phyloP scores from a whole-genome alignment of 192 early-diverging fungal genomes.

The Haplosporangium gracile region DNA sequence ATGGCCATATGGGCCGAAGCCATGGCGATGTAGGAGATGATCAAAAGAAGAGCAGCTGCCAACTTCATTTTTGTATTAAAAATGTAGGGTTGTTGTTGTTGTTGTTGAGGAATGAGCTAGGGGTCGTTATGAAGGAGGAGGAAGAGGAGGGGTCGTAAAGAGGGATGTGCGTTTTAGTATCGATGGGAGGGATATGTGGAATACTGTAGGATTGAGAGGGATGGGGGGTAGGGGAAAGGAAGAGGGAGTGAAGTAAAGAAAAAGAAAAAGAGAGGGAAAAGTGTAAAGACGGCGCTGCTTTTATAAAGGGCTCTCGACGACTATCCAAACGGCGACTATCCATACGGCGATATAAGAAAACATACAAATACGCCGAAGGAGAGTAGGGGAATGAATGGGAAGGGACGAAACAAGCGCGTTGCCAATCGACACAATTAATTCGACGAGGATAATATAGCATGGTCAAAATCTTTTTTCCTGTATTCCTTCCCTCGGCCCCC shows the following conservation, averaged over 20 bases:
- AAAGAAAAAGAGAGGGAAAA: neutral
- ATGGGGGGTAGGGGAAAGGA: neutral
- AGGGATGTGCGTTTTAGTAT: neutral
- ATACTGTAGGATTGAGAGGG: neutral
- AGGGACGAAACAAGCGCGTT: neutral
- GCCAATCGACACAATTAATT: neutral
- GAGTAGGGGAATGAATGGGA: neutral
- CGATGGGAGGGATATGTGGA: neutral
- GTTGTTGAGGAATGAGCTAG: neutral
- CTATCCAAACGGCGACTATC: neutral
- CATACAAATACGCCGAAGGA: neutral
- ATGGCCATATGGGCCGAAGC: constrained; percentile 50
- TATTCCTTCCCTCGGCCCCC: neutral
- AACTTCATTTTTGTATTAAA: constrained; percentile 43
- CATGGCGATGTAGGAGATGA: constrained; percentile 36
- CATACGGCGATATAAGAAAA: neutral
- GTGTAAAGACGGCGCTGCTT: neutral
- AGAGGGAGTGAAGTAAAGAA: neutral
- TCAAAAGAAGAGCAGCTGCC: constrained; percentile 25
- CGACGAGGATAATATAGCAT: neutral
- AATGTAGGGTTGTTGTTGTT: neutral
- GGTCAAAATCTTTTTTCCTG: neutral
- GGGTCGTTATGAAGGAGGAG: neutral
- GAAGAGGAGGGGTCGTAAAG: neutral
- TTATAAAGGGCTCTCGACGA: constrained; percentile 1